Evolutionary conservation across 768 basidiomycete species (phyloP).

Genomic region (Mrakia blollopis): DNA sequence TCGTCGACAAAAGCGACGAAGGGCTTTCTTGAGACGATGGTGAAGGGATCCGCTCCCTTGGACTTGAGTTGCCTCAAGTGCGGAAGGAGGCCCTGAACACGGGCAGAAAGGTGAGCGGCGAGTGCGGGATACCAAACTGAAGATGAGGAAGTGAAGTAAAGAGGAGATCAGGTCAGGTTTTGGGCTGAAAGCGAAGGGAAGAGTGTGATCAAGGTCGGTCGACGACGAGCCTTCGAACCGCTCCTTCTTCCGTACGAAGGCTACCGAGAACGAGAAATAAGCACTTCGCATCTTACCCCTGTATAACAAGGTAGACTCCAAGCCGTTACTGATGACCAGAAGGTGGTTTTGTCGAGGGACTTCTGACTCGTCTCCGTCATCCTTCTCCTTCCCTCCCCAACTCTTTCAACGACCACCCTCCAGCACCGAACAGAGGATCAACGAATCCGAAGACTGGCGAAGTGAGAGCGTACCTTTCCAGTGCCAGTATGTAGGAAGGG

Average conservation of each 20-base stretch:
- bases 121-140: conserved; percentile 18
- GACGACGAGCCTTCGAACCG: too few species aligned
- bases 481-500: conserved; percentile 5
- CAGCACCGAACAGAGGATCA: background rate
- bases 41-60: conserved; percentile 8
- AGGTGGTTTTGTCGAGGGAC: too few species aligned
- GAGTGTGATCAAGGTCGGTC: background rate
- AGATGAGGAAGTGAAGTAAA: background rate
- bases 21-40: background rate
- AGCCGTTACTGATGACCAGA: too few species aligned
- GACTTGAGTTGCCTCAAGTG: conserved; percentile 3
- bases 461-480: background rate
- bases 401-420: background rate
- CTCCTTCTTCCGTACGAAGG: too few species aligned
- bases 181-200: background rate
- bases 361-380: too few species aligned
- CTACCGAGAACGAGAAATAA: too few species aligned
- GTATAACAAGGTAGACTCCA: too few species aligned
- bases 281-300: too few species aligned
- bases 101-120: background rate
- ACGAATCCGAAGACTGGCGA: background rate
- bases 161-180: background rate
- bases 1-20: background rate
- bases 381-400: background rate
- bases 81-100: background rate